Evolutionary conservation across 2,329 filamentous ascomycete genomes (phyloP).

Genomic region (Drechslerella dactyloides): DNA sequence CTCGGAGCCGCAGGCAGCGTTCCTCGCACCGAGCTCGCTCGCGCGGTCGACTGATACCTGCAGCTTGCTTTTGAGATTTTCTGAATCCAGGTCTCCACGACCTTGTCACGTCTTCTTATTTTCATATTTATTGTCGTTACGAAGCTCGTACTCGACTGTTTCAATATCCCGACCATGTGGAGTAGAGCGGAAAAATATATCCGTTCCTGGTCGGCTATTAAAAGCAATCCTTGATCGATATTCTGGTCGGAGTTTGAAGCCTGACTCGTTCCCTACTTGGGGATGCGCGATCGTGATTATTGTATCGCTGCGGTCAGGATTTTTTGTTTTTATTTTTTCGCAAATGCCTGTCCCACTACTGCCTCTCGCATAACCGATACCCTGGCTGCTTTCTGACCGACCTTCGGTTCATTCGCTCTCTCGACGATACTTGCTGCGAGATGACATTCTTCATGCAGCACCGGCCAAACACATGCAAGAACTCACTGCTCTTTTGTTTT

Average conservation of each 20-base stretch:
- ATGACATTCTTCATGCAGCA: constrained; percentile 51
- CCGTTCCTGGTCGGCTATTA: background rate
- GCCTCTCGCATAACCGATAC: constrained; percentile 3
- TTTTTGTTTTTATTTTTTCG: no score
- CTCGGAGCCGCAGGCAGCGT: constrained; percentile 16
- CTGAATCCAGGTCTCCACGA: background rate
- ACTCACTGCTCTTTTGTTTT: constrained; percentile 44
- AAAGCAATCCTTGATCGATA: background rate
- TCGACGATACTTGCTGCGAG: constrained; percentile 28
- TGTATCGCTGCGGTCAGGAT: background rate
- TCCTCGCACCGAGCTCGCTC: constrained; percentile 2
- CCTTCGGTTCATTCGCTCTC: constrained; percentile 40
- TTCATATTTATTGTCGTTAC: background rate
- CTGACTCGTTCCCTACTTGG: background rate
- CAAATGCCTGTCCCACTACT: background rate
- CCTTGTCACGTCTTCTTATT: background rate
- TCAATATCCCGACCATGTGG: background rate
- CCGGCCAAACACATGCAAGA: constrained; percentile 43
- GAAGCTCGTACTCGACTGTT: constrained; percentile 1
- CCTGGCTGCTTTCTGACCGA: constrained; percentile 41
- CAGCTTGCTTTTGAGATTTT: background rate
- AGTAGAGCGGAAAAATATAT: background rate
- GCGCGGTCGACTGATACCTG: background rate
- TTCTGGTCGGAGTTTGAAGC: background rate
- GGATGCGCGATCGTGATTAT: background rate